Evolutionary conservation across 2,329 filamentous ascomycete species (phyloP), one percentile per base, ranked within the genome.

Genomic region (Cladophialophora exuberans): DNA sequence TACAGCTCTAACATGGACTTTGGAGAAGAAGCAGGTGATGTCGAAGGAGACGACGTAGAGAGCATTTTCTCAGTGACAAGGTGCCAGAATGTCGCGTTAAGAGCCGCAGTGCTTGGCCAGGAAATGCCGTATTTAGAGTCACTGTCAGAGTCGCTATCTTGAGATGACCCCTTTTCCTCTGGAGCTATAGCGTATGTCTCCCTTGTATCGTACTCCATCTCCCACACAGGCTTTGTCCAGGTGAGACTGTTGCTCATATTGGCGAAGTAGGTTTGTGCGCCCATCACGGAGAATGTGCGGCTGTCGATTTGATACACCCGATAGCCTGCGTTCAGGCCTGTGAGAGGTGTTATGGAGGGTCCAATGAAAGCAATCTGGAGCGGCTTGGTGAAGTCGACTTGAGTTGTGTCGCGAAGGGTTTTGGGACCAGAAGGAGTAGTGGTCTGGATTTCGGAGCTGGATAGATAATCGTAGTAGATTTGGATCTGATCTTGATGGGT

Each of bases 11-110:
- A 62, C 10, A 68, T 35, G 2, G 50, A 35, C 23, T 35, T 45
- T 22, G 26, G 15, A 4, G 42, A 26, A 20, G 42, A 18, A 11
- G n/a, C 6, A 25, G 33, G 38, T 11, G 20, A 4, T n/a, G n/a
- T n/a, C n/a, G 31, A 28, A 17, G 31, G 22, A 50, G 4, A 61
- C 45, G 26, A 64, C 64, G 30, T 45, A 39, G 38, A n/a, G n/a
- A 65, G 50, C 64, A 69, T 69, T 1, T 56, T 48, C 26, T 66
- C 62, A 0, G 67, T 67, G 1, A 68, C 63, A 18, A 55, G 56
- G 55, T 67, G 64, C 66, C 64, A 68, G 48, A 67, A 69, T 1
- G 64, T 61, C 2, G 62, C 65, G 36, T 67, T 66, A 3, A 69
- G 44, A 3, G 67, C 66, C 3, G 61, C 54, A 10, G 31, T 59